Evolutionary conservation across 148 eudicot genomes (phyloP).

Genomic region (Rhododendron griersonianum): DNA sequence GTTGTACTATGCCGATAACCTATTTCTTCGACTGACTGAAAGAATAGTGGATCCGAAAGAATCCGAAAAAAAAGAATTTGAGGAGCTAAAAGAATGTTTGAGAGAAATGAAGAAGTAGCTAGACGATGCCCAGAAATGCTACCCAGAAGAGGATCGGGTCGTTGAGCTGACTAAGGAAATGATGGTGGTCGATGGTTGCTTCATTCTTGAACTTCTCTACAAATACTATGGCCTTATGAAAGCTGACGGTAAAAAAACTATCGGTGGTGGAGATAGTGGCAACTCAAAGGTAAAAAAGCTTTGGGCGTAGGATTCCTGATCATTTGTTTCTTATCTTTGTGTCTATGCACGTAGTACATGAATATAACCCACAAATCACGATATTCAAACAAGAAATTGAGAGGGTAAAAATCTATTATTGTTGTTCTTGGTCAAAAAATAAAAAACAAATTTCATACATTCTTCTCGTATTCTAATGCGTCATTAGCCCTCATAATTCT

Average conservation of each 20-base stretch:
- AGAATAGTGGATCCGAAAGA: not conserved
- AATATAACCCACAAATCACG: too few relatives aligned
- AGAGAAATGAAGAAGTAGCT: not conserved
- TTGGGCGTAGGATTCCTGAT: not conserved
- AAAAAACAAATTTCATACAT: too few relatives aligned
- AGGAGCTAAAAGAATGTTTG: not conserved
- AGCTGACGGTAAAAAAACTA: rapidly evolving
- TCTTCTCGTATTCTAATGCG: too few relatives aligned
- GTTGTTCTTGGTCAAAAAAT: not conserved
- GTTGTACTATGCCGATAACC: not conserved
- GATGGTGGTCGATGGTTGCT: not conserved
- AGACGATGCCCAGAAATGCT: not conserved
- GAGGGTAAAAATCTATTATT: too few relatives aligned
- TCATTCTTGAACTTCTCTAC: not conserved
- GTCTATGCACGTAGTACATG: too few relatives aligned
- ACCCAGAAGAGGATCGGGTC: not conserved
- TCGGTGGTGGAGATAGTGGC: not conserved
- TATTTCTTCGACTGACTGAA: not conserved
- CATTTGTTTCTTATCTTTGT: not conserved
- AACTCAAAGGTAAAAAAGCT: not conserved
- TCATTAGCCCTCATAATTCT: too few relatives aligned
- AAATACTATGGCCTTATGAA: not conserved
- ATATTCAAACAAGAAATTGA: too few relatives aligned
- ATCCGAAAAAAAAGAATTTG: not conserved
- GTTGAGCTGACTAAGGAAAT: not conserved